Percentiles rank a stretch among this genome's conserved stretches.
These are phyloP conservation scores for Stereocaulon alpinum DNA, from an alignment of 495 filamentous ascomycete species.

Conservation along the genomic window DNA sequence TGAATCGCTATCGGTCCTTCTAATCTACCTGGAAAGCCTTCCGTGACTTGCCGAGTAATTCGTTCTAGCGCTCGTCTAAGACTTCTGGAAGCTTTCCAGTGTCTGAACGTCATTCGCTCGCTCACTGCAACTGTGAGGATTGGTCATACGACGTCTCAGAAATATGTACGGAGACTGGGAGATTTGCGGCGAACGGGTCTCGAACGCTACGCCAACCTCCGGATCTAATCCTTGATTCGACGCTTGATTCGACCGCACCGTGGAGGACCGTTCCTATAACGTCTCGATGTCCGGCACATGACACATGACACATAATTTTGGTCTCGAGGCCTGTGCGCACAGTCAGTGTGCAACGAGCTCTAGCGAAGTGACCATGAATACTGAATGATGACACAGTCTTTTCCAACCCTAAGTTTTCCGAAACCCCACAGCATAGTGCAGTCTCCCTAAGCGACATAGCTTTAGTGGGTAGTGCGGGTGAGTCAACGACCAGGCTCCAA, in stretches of 20 bases:
- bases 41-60: too few species aligned
- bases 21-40: too few species aligned
- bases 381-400: not conserved
- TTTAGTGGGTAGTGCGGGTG: not conserved
- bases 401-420: not conserved
- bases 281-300: not conserved
- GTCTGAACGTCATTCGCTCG: too few species aligned
- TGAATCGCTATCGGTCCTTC: too few species aligned
- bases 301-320: not conserved
- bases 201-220: not conserved
- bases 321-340: not conserved
- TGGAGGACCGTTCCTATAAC: not conserved
- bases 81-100: too few species aligned
- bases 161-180: not conserved
- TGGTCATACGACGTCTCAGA: not conserved
- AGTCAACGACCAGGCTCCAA: not conserved
- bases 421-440: not conserved
- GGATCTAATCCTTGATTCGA: not conserved
- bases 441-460: not conserved
- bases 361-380: not conserved
- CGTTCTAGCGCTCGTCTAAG: too few species aligned
- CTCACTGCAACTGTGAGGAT: too few species aligned
- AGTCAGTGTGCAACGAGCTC: not conserved
- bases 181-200: not conserved
- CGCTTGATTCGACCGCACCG: not conserved